phyloP scores from a whole-genome alignment of 2,329 filamentous ascomycete genomes.

The Purpureocillium lavendulum region DNA sequence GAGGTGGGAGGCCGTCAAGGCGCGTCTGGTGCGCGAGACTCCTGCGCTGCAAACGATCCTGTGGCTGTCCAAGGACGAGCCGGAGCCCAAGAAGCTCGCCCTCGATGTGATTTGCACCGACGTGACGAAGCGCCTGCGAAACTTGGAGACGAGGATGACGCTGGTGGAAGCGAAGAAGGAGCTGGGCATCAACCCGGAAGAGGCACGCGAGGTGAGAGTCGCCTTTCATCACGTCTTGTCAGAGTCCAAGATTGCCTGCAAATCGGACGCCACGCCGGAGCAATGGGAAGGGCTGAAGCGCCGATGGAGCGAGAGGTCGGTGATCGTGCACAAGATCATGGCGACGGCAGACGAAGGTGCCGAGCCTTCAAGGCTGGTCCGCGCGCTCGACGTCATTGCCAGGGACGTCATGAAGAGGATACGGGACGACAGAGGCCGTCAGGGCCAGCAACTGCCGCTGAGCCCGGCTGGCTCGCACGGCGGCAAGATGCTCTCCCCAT shows the following conservation, averaged over 20 bases:
- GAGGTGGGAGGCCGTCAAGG: conserved; percentile 64
- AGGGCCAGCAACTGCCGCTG: background rate
- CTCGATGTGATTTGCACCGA: conserved; percentile 75
- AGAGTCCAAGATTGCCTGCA: conserved; percentile 60
- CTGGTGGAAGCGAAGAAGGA: conserved; percentile 65
- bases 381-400: conserved; percentile 62
- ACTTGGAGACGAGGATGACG: conserved; percentile 57
- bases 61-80: conserved; percentile 45
- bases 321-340: conserved; percentile 46
- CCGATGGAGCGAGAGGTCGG: conserved; percentile 54
- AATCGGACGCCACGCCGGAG: conserved; percentile 61
- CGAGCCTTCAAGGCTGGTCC: conserved; percentile 45
- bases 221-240: conserved; percentile 59
- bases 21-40: conserved; percentile 55
- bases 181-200: conserved; percentile 33
- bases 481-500: conserved; percentile 6
- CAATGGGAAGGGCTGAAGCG: conserved; percentile 65
- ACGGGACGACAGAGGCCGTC: conserved; percentile 41
- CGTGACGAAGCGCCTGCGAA: conserved; percentile 70
- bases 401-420: conserved; percentile 72
- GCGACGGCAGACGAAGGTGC: conserved; percentile 41
- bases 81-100: conserved; percentile 57
- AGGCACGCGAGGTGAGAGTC: conserved; percentile 52
- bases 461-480: conserved; percentile 7
- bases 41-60: conserved; percentile 56